Evolutionary conservation across 2,329 filamentous ascomycete genomes (phyloP).

Genomic region (Gaeumannomyces sp.): DNA sequence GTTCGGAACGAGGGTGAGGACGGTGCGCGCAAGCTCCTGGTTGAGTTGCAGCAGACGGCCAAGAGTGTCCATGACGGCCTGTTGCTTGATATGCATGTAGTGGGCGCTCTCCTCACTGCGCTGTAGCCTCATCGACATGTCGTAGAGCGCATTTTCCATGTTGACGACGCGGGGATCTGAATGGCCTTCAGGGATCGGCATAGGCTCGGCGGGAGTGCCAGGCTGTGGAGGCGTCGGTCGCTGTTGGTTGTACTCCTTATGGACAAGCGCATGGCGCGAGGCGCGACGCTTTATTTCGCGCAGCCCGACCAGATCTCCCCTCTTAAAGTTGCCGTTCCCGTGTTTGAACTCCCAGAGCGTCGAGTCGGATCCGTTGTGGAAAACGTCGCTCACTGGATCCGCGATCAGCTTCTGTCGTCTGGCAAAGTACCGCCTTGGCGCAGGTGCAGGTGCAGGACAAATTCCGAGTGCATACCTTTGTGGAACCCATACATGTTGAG

Average conservation of each 20-base stretch:
- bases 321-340: constrained; percentile 93
- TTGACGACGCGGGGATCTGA: constrained; percentile 67
- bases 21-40: constrained; percentile 71
- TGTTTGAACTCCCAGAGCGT: constrained; percentile 99
- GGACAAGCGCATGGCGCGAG: constrained; percentile 86
- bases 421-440: not conserved
- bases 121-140: constrained; percentile 67
- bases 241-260: constrained; percentile 78
- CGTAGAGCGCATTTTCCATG: constrained; percentile 78
- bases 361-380: constrained; percentile 89
- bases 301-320: constrained; percentile 83
- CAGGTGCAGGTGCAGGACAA: not conserved
- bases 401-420: not conserved
- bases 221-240: constrained; percentile 70
- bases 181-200: constrained; percentile 59
- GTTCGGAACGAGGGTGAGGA: constrained; percentile 68
- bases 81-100: constrained; percentile 73
- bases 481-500: constrained; percentile 99
- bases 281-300: constrained; percentile 94
- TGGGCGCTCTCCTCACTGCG: constrained; percentile 79
- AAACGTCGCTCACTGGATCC: constrained; percentile 88
- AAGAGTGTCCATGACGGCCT: constrained; percentile 75
- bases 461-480: constrained; percentile 60
- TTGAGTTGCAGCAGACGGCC: constrained; percentile 68
- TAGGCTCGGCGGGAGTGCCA: constrained; percentile 76